Evolutionary conservation across 169 alveolate genomes (phyloP).

Genomic region (Plasmodium gallinaceum): DNA sequence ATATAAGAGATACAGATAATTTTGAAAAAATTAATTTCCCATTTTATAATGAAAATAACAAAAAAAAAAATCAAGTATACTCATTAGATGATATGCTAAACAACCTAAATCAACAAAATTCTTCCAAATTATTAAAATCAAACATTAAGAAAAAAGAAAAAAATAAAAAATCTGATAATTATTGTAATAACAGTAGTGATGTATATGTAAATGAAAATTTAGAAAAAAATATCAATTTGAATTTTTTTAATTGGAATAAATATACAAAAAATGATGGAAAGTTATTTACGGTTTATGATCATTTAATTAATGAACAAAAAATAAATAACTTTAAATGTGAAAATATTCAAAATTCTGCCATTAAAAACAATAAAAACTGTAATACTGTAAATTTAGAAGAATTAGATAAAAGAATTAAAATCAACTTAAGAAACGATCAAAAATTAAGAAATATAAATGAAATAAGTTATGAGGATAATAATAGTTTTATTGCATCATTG

Average conservation of each 20-base stretch:
- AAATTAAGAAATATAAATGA: not conserved
- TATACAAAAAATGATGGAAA: not conserved
- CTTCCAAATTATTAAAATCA: not conserved
- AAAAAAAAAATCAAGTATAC: not conserved
- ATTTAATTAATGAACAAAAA: not conserved
- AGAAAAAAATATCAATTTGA: no score
- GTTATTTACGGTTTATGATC: not conserved
- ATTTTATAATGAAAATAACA: not conserved
- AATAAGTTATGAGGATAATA: not conserved
- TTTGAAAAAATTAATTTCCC: not conserved
- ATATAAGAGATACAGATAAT: not conserved
- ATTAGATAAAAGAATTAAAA: not conserved
- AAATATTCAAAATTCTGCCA: not conserved
- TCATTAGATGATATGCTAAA: not conserved
- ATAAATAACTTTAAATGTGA: not conserved
- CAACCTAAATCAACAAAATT: not conserved
- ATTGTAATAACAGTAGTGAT: not conserved
- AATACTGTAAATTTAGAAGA: not conserved
- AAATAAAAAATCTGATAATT: not conserved
- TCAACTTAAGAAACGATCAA: not conserved
- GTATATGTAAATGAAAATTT: not conserved
- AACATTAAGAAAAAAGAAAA: not conserved
- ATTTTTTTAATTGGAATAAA: not conserved
- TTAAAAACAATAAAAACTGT: not conserved
- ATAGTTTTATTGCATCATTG: no score